A percentile compares a stretch with the other conserved stretches of the same genome.
phyloP scores from a whole-genome alignment of 2,329 filamentous ascomycete genomes.

The Fonsecaea pedrosoi region DNA sequence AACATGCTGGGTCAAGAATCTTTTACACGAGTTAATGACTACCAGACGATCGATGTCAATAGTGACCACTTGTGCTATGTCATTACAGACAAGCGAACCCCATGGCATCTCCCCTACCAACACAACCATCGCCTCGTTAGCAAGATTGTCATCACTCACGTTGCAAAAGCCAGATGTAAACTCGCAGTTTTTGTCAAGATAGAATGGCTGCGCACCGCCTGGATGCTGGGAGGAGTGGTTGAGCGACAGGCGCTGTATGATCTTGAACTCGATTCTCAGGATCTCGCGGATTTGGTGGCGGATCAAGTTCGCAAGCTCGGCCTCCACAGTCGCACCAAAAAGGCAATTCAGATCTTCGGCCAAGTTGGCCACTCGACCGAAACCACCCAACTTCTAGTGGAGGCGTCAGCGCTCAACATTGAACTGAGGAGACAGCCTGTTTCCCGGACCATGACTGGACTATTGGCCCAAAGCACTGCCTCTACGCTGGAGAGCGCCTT shows the following conservation, averaged over 20 bases:
- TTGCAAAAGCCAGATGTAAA: conserved; percentile 90
- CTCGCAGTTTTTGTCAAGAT: conserved; percentile 85
- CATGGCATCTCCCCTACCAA: conserved; percentile 86
- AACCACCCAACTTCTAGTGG: conserved; percentile 54
- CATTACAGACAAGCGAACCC: conserved; percentile 67
- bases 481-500: conserved; percentile 77
- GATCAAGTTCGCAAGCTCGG: conserved; percentile 57
- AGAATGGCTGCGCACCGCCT: conserved; percentile 78
- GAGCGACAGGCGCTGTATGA: conserved; percentile 75
- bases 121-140: conserved; percentile 80
- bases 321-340: conserved; percentile 55
- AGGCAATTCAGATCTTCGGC: conserved; percentile 57
- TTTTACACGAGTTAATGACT: conserved; percentile 73
- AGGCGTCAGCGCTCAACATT: conserved; percentile 58
- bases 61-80: conserved; percentile 77
- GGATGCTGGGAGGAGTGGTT: conserved; percentile 52
- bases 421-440: conserved; percentile 50
- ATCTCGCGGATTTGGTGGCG: conserved; percentile 57
- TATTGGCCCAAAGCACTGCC: conserved; percentile 74
- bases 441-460: conserved; percentile 67
- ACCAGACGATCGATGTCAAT: conserved; percentile 83
- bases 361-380: conserved; percentile 56
- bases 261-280: conserved; percentile 56
- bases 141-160: conserved; percentile 92
- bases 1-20: conserved; percentile 68